Percentiles rank a stretch among this genome's conserved stretches.
Evolutionary conservation across 257 asterid species (phyloP).

Genomic region (Agastache rugosa): DNA sequence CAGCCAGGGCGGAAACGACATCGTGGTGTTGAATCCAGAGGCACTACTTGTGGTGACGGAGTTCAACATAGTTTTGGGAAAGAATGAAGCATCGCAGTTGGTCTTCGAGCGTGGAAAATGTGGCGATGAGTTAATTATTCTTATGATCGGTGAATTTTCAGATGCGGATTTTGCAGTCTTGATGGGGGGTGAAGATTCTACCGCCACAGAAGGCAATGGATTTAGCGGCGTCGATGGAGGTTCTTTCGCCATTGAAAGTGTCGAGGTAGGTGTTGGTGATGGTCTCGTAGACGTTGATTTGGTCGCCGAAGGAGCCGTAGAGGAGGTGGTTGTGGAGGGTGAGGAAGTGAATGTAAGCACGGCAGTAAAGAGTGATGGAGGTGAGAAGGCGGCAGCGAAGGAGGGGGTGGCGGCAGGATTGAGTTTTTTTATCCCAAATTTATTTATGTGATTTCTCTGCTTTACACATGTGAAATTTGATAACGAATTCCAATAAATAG

Average conservation of each 20-base stretch:
- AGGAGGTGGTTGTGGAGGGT: slow-evolving; percentile 63
- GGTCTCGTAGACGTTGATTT: slow-evolving; percentile 56
- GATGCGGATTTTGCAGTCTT: slow-evolving; percentile 73
- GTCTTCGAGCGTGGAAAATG: slow-evolving; percentile 67
- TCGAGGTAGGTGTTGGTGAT: slow-evolving; percentile 43
- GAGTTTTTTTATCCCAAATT: no score
- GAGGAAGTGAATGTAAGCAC: slow-evolving; percentile 49
- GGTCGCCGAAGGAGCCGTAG: slow-evolving; percentile 67
- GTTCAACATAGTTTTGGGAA: slow-evolving; percentile 58
- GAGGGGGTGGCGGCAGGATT: slow-evolving; percentile 39
- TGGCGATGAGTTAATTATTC: no score
- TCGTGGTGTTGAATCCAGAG: no score
- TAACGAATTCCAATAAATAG: no score
- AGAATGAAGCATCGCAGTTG: slow-evolving; percentile 51
- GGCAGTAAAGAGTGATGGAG: slow-evolving; percentile 41
- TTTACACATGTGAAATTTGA: no score
- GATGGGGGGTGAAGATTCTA: slow-evolving; percentile 75
- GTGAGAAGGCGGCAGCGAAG: slow-evolving; percentile 43
- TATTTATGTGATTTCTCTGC: no score
- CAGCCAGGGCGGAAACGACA: no score
- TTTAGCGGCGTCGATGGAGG: slow-evolving; percentile 60
- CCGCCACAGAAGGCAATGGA: slow-evolving; percentile 57
- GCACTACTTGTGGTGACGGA: no score
- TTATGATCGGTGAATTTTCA: no score
- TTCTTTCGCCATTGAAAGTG: slow-evolving; percentile 41